phyloP scores from a whole-genome alignment of 305 asterid species.

The Fraxinus ornus region DNA sequence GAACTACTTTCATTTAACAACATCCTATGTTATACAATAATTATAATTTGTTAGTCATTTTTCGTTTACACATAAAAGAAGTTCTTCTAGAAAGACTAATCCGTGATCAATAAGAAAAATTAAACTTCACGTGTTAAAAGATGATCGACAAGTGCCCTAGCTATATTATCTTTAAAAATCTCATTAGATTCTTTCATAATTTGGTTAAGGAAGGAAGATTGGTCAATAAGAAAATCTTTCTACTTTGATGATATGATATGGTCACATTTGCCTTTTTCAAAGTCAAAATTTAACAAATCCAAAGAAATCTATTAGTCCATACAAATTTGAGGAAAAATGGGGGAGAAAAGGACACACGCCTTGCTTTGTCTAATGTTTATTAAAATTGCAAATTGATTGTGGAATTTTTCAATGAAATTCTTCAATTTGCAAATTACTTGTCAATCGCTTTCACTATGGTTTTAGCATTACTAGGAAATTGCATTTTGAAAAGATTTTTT shows the following conservation, averaged over 20 bases:
- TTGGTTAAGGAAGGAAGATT: conserved; percentile 8
- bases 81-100: not conserved
- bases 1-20: not conserved
- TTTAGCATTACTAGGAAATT: not conserved
- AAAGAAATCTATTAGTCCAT: conserved; percentile 30
- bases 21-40: too few relatives aligned
- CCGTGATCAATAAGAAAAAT: not conserved
- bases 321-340: conserved; percentile 22
- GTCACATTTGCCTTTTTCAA: conserved; percentile 22
- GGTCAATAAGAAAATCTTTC: conserved; percentile 33
- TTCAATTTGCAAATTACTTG: conserved; percentile 6
- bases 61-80: not conserved
- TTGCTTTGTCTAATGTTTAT: conserved; percentile 2
- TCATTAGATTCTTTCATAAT: conserved; percentile 21
- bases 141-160: not conserved
- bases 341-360: conserved; percentile 16
- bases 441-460: conserved; percentile 20
- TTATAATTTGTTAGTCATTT: not conserved
- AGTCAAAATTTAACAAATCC: conserved; percentile 33
- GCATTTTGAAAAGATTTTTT: not conserved
- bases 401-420: not conserved
- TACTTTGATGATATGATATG: conserved; percentile 22
- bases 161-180: conserved; percentile 11
- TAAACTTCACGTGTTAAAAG: not conserved
- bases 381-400: not conserved